These are phyloP conservation scores for Macrolepiota dolichaula DNA, from an alignment of 768 basidiomycete species.

Conservation along the genomic window DNA sequence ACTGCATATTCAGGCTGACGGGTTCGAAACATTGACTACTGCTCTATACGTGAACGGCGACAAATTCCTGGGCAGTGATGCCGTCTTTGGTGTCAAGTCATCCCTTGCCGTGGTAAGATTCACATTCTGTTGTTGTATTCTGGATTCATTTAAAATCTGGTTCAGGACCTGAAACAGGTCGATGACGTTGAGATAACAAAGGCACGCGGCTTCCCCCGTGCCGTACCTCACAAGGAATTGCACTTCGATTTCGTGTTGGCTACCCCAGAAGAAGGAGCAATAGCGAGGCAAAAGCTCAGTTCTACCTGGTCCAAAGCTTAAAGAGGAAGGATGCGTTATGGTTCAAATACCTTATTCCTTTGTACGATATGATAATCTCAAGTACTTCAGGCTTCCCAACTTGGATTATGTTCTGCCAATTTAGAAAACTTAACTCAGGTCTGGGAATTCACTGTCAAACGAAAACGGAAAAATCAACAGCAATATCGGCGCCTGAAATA, in stretches of 20 bases:
- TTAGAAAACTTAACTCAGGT: too few species aligned
- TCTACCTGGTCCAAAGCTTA: not conserved
- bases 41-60: conserved; percentile 75
- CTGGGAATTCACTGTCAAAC: not conserved
- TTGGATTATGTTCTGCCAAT: too few species aligned
- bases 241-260: conserved; percentile 41
- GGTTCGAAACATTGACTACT: conserved; percentile 70
- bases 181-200: conserved; percentile 51
- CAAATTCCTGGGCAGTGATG: conserved; percentile 62
- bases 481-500: not conserved
- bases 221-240: conserved; percentile 34
- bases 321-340: not conserved
- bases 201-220: conserved; percentile 48
- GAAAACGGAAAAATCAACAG: not conserved
- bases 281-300: conserved; percentile 24
- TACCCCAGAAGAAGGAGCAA: conserved; percentile 33
- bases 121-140: conserved; percentile 5
- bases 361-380: not conserved
- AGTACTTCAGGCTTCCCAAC: not conserved
- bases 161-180: conserved; percentile 52
- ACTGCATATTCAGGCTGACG: conserved; percentile 48
- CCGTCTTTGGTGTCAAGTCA: conserved; percentile 80
- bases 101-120: conserved; percentile 70
- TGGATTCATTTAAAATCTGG: conserved; percentile 1
- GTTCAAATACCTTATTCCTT: not conserved